Conservation (phyloP, 768 basidiomycete species). For the Kwoniella newhampshirensis region DNA sequence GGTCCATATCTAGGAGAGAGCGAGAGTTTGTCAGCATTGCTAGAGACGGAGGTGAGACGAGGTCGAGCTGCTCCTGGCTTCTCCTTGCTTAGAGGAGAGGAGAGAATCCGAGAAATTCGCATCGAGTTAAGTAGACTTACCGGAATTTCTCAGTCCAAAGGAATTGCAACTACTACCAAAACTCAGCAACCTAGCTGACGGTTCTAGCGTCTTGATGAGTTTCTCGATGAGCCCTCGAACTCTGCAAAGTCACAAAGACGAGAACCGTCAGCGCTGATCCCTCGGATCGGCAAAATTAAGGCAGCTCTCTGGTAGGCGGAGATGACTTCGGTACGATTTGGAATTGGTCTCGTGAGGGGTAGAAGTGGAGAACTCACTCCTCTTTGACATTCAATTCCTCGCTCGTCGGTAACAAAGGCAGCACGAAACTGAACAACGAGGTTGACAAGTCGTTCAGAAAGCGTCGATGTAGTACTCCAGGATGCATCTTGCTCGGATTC, state of each 20-base stretch:
- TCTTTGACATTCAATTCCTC: slow-evolving; percentile 94
- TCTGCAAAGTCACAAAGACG: slow-evolving; percentile 18
- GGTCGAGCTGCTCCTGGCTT: not conserved
- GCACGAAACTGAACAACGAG: slow-evolving; percentile 85
- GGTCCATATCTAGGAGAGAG: slow-evolving; percentile 79
- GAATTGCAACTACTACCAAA: slow-evolving; percentile 98
- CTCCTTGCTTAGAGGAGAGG: not conserved
- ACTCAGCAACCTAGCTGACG: slow-evolving; percentile 80
- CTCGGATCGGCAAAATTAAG: not conserved
- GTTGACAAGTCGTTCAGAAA: slow-evolving; percentile 70
- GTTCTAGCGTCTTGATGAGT: slow-evolving; percentile 92
- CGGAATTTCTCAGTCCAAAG: slow-evolving; percentile 93
- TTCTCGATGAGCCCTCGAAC: slow-evolving; percentile 91
- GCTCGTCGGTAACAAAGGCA: slow-evolving; percentile 81
- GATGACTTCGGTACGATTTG: not conserved
- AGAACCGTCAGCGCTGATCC: not conserved
- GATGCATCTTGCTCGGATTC: slow-evolving; percentile 35
- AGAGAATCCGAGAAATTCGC: too few species aligned
- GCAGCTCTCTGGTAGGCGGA: not conserved
- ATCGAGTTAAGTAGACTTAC: slow-evolving; percentile 56
- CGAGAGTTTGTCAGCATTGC: slow-evolving; percentile 8
- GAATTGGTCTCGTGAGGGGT: not conserved
- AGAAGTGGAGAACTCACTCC: slow-evolving; percentile 56
- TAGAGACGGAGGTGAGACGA: not conserved
- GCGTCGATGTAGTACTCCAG: slow-evolving; percentile 47